These are phyloP conservation scores for Ceratocystis lukuohia DNA, from an alignment of 2,329 filamentous ascomycete species.

Conservation along the genomic window DNA sequence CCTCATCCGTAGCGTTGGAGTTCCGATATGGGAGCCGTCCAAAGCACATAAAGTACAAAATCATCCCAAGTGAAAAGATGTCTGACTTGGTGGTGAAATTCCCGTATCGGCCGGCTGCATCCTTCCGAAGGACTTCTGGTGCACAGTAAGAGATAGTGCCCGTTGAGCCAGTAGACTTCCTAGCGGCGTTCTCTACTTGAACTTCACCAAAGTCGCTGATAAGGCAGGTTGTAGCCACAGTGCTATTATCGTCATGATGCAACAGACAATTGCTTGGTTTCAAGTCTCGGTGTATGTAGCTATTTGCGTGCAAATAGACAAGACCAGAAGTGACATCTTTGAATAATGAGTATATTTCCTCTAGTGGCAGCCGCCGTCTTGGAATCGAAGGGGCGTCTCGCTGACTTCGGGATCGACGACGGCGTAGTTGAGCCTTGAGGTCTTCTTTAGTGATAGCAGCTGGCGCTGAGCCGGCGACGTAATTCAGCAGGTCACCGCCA, in stretches of 20 bases:
- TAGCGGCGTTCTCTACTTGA: slow-evolving; percentile 64
- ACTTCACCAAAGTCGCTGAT: slow-evolving; percentile 98
- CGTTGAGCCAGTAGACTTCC: slow-evolving; percentile 85
- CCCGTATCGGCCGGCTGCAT: slow-evolving; percentile 57
- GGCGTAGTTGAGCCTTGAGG: slow-evolving; percentile 73
- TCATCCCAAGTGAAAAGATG: slow-evolving; percentile 97
- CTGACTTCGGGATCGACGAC: slow-evolving; percentile 65
- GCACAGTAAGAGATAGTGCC: slow-evolving; percentile 97
- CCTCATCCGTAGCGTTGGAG: slow-evolving; percentile 75
- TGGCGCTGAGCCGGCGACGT: slow-evolving; percentile 58
- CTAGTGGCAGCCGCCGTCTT: slow-evolving; percentile 47
- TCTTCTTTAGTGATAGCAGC: slow-evolving; percentile 62
- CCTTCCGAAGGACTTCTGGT: slow-evolving; percentile 71
- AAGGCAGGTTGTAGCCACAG: slow-evolving; percentile 49
- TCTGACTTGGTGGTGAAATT: slow-evolving; percentile 97
- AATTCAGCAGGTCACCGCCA: slow-evolving; percentile 74
- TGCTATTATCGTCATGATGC: slow-evolving; percentile 56
- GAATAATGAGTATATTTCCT: slow-evolving; percentile 95
- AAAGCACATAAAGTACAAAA: slow-evolving; percentile 96
- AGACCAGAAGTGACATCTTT: slow-evolving; percentile 87
- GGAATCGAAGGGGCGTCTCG: slow-evolving; percentile 47
- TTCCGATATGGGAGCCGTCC: slow-evolving; percentile 71
- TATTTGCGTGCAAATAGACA: slow-evolving; percentile 75
- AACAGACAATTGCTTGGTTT: slow-evolving; percentile 94
- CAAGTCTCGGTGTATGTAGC: slow-evolving; percentile 90